Evolutionary conservation across 164 flowering plant genomes (phyloP), one percentile per base, ranked within the genome.

Genomic region (Umbellularia californica): DNA sequence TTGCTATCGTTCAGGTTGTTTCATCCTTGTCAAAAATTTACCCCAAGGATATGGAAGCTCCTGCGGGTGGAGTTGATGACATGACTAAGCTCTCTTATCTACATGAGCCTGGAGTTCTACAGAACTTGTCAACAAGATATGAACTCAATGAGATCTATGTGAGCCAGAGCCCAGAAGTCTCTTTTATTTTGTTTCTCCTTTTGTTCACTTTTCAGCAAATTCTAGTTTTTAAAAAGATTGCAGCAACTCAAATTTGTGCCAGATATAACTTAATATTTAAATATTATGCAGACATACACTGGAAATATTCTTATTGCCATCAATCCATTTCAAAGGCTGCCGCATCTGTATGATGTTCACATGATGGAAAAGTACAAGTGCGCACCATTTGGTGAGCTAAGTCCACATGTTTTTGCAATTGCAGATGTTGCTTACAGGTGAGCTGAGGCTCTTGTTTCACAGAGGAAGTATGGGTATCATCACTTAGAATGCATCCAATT

Each of bases 351-450:
- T 80, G 94, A 88, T 83, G 74, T 80, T 70, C 73, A 81, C 70
- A 78, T 87, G 84, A 93, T 93, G 98, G 85, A 87, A 55, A 80
- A 81, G 70, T 91, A 93, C 81, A 91, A 84, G 73, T 96, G 92
- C 65, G 88, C 84, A 68, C 85, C 84, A 68, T 74, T 89, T 50
- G 94, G 94, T 68, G 84, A 88, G 74, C 75, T 88, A 72, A 84
- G 88, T 64, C 96, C 98, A 78, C 98, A 93, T 83, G 94, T 93
- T 66, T 93, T 90, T 85, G 98, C 96, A 3, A 80, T 93, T 82
- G 98, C 94, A 41, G 98, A 91, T 82, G 86, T 79, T 76, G 92
- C 94, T 51, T 91, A 86, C 78, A 85, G 98, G 96, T 88, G 71
- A 80, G 30, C 72, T 27, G 75, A 23, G 79, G 30, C 30, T 30